A percentile compares a stretch with the other conserved stretches of the same genome.
phyloP scores from a whole-genome alignment of 1,139 yeast species.

The Saccharomyces hybrid region DNA sequence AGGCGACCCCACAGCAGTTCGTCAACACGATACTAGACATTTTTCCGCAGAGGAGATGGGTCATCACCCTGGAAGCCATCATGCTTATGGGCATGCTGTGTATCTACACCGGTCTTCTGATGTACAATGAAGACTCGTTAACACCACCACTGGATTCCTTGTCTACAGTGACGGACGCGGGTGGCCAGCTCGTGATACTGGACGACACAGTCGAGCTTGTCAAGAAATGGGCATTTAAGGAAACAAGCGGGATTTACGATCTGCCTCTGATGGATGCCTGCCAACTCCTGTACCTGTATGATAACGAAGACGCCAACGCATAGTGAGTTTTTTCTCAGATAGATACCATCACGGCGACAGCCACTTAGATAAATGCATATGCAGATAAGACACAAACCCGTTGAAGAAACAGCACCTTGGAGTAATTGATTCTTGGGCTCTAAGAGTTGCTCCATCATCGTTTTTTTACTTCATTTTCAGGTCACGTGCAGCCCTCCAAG shows the following conservation, averaged over 20 bases:
- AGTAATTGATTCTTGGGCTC: background rate
- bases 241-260: constrained; percentile 74
- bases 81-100: constrained; percentile 58
- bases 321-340: background rate
- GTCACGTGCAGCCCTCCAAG: background rate
- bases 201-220: constrained; percentile 31
- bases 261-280: constrained; percentile 63
- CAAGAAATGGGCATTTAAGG: constrained; percentile 34
- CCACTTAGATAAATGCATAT: background rate
- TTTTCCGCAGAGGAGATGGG: constrained; percentile 24
- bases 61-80: constrained; percentile 20
- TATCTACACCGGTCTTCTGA: constrained; percentile 58
- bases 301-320: background rate
- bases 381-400: background rate
- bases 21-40: constrained; percentile 14
- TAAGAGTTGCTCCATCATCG: background rate
- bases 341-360: too few relatives aligned
- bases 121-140: constrained; percentile 66
- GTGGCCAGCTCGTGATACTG: constrained; percentile 38
- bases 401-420: background rate
- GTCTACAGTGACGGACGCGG: constrained; percentile 60
- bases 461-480: background rate
- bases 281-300: constrained; percentile 43
- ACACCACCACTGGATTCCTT: constrained; percentile 53
- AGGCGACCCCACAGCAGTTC: constrained; percentile 6